Evolutionary conservation across 208 protist species (phyloP).

Genomic region (Leishmania tarentolae): DNA sequence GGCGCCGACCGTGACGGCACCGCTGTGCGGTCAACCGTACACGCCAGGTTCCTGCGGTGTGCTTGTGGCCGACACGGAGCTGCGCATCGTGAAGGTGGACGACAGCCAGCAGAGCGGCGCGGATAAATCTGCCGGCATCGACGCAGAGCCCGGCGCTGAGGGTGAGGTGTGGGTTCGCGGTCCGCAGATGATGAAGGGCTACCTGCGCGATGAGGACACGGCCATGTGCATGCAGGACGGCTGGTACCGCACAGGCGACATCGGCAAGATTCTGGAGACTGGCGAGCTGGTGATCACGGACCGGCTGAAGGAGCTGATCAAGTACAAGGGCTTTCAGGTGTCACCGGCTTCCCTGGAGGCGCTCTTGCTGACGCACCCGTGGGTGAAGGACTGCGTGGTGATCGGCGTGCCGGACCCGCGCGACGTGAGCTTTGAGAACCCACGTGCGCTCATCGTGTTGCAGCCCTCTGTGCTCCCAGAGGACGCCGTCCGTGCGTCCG

Average conservation of each 20-base stretch:
- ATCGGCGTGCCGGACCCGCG: conserved; percentile 57
- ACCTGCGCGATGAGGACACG: conserved; percentile 62
- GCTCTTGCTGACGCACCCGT: conserved; percentile 51
- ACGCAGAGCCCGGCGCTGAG: conserved; percentile 28
- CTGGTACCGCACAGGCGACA: conserved; percentile 80
- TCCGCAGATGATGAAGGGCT: conserved; percentile 81
- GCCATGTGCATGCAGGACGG: conserved; percentile 49
- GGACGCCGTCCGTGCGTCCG: conserved; percentile 41
- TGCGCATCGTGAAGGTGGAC: conserved; percentile 47
- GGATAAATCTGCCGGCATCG: conserved; percentile 39
- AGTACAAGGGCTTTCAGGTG: conserved; percentile 92
- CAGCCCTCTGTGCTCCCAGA: conserved; percentile 24
- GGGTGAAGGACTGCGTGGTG: conserved; percentile 71
- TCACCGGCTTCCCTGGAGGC: conserved; percentile 80
- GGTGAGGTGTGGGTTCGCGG: conserved; percentile 79
- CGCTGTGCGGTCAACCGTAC: not conserved
- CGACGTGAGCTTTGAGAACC: conserved; percentile 64
- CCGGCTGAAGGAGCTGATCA: conserved; percentile 91
- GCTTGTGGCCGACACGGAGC: conserved; percentile 37
- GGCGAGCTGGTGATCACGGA: conserved; percentile 61
- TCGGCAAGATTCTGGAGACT: conserved; percentile 52
- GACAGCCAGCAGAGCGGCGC: conserved; percentile 43
- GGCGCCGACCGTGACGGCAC: conserved; percentile 37
- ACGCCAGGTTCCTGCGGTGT: conserved; percentile 16
- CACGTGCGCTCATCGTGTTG: conserved; percentile 73